A percentile compares a stretch with the other conserved stretches of the same genome.
phyloP scores from a whole-genome alignment of 768 basidiomycete genomes.

The Auricularia cornea region DNA sequence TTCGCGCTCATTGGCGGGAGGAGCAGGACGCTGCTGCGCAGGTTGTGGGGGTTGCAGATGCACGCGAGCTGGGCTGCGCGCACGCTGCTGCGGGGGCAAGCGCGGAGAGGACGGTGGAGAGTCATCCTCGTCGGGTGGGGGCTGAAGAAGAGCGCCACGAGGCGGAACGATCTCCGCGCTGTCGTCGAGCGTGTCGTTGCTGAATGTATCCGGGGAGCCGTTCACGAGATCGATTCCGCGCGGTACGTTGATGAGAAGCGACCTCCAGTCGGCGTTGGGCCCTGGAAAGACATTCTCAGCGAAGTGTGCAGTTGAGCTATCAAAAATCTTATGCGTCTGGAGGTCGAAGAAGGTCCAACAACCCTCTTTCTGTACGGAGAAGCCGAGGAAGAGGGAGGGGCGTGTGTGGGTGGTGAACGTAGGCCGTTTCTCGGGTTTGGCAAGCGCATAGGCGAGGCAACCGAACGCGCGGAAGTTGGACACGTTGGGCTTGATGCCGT shows the following conservation, averaged over 20 bases:
- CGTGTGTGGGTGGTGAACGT: slow-evolving; percentile 20
- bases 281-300: slow-evolving; percentile 24
- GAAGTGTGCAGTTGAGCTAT: slow-evolving; percentile 23
- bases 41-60: too few species aligned
- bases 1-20: too few species aligned
- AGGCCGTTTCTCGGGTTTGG: slow-evolving; percentile 6
- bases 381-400: slow-evolving; percentile 32
- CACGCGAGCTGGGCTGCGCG: too few species aligned
- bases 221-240: neutral
- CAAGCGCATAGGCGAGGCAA: slow-evolving; percentile 11
- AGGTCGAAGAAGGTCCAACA: slow-evolving; percentile 28
- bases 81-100: too few species aligned
- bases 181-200: neutral
- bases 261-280: neutral
- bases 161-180: neutral
- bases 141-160: neutral
- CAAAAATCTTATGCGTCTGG: slow-evolving; percentile 19
- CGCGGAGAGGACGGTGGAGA: too few species aligned
- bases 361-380: slow-evolving; percentile 23
- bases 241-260: neutral
- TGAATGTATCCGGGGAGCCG: neutral
- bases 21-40: too few species aligned
- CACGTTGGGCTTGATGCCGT: slow-evolving; percentile 11
- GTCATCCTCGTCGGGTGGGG: too few species aligned
- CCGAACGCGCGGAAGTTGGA: slow-evolving; percentile 14